Percentiles rank a stretch among this genome's conserved stretches.
Conservation (phyloP, 164 flowering plant species). For the Magnolia changhungtana region DNA sequence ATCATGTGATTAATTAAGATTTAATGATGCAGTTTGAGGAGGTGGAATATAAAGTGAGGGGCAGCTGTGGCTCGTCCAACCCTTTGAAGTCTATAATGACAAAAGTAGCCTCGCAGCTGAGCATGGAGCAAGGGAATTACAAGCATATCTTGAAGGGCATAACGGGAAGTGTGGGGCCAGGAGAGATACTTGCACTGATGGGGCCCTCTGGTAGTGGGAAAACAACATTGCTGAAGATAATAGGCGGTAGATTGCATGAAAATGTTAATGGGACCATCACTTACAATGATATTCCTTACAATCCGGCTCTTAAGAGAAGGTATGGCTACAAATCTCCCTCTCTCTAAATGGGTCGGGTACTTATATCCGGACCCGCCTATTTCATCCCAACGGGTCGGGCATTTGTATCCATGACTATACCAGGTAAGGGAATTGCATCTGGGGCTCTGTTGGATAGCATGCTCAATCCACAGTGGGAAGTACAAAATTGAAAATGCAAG, state of each 20-base stretch:
- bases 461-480: no score
- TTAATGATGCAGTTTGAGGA: conserved; percentile 69
- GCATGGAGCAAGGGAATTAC: conserved; percentile 51
- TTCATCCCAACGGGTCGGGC: no score
- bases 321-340: conserved; percentile 12
- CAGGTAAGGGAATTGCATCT: no score
- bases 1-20: background rate
- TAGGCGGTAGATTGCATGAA: conserved; percentile 80
- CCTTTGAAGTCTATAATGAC: conserved; percentile 55
- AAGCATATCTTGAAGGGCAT: conserved; percentile 81
- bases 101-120: conserved; percentile 51
- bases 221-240: conserved; percentile 73
- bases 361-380: no score
- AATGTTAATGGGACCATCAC: conserved; percentile 71
- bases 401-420: no score
- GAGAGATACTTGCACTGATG: conserved; percentile 91
- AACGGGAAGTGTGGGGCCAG: conserved; percentile 88
- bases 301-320: conserved; percentile 84
- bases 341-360: background rate
- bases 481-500: no score
- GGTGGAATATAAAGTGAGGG: conserved; percentile 68
- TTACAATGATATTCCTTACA: conserved; percentile 75
- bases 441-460: no score
- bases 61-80: conserved; percentile 33
- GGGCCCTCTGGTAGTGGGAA: conserved; percentile 99